Base-by-base conservation (phyloP, 495 filamentous ascomycete genomes). In the Letharia columbiana region DNA sequence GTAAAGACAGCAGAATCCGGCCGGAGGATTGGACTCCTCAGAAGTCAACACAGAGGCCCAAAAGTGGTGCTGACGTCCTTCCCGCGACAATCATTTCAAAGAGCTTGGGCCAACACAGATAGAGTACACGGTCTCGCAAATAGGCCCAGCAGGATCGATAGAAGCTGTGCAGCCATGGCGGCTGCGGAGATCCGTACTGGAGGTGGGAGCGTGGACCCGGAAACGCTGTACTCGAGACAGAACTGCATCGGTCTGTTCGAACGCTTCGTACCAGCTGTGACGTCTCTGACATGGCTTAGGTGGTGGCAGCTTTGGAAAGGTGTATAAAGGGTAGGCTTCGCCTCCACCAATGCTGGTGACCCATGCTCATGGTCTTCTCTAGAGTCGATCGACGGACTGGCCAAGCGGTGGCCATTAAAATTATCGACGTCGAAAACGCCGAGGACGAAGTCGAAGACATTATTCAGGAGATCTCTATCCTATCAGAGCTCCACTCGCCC, bases 361-460 rank as follows among this genome's bases (percentile, higher is more conserved):
- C 57, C 63, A 66, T 64, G 71, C 75, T 83, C 61, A 80, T 69
- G 59, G 13, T 66, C n/a, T 1, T 63, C 54, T 40, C 60, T 64
- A 96, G 91, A 35, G 87, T 96, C 60, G 90, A 96, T 76, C 90
- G 88, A 71, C 83, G 87, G 4, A 92, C 88, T 17, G 91, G 91
- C 57, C 86, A 91, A 74, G 85, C 90, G 17, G 91, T 96, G 17
- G 92, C 92, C 31, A 96, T 96, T 78, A 99, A 97, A 74, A 82
- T 96, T 68, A 97, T 99, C 74, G 94, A 99, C 71, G 92, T 99
- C 68, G 94, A 99, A 76, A 94, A 91, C 75, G 94, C 92, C 72
- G 94, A 97, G 76, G 94, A 99, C 72, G 94, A 99, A 75, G 94
- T 99, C 59, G 91, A 96, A 75, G 94, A 99, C 76, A 98, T 99